Evolutionary conservation across 257 asterid genomes (phyloP).

Genomic region (Solanum okadae): DNA sequence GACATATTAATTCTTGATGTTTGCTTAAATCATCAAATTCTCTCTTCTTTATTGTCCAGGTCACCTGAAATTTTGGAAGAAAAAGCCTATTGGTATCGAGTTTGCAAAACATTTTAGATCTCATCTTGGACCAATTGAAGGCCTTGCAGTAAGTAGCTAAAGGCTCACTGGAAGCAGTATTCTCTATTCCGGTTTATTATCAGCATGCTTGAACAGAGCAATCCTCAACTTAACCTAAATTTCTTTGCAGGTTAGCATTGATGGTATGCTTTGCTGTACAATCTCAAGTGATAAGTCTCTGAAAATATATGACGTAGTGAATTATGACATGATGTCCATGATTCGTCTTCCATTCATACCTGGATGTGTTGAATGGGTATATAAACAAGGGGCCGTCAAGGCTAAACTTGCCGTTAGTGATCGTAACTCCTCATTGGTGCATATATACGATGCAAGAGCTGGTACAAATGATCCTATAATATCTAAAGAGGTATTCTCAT

Average conservation of each 20-base stretch:
- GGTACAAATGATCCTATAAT: conserved; percentile 80
- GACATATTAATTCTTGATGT: neutral
- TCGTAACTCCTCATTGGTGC: conserved; percentile 68
- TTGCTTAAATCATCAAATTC: neutral
- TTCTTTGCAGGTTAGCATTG: conserved; percentile 74
- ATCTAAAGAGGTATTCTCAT: conserved; percentile 61
- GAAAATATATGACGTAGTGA: conserved; percentile 90
- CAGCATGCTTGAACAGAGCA: neutral
- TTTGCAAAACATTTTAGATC: conserved; percentile 98
- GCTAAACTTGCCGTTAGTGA: conserved; percentile 89
- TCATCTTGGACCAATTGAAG: conserved; percentile 98
- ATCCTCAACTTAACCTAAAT: conserved; percentile 15
- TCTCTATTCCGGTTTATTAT: neutral
- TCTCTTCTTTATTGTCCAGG: conserved; percentile 36
- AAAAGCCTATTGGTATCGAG: conserved; percentile 72
- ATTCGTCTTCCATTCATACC: conserved; percentile 86
- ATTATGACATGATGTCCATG: conserved; percentile 99
- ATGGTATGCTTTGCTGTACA: conserved; percentile 94
- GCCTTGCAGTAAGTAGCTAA: conserved; percentile 70
- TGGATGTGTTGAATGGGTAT: conserved; percentile 87
- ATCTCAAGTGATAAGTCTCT: conserved; percentile 85
- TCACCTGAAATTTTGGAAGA: conserved; percentile 97
- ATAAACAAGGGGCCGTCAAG: conserved; percentile 86
- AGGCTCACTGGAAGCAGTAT: neutral
- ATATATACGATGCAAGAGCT: conserved; percentile 84